A percentile compares a stretch with the other conserved stretches of the same genome.
These are phyloP conservation scores for Haplosporangium gracile DNA, from an alignment of 192 early-diverging fungal species.

Conservation along the genomic window DNA sequence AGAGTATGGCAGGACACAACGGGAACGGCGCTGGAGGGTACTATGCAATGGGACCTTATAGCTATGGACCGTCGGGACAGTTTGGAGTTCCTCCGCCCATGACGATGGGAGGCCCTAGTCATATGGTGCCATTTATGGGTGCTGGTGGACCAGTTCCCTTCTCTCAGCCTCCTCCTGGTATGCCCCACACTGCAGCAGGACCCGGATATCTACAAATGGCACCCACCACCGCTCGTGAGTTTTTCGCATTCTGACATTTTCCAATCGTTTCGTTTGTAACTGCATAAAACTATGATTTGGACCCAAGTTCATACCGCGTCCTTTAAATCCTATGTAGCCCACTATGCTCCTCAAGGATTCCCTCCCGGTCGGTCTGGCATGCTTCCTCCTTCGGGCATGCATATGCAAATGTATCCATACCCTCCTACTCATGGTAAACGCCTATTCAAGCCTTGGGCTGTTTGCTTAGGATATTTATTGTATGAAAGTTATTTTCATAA, in stretches of 20 bases:
- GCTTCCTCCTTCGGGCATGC: conserved; percentile 63
- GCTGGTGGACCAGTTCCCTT: conserved; percentile 36
- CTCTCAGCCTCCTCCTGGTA: conserved; percentile 42
- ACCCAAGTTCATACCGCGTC: neutral
- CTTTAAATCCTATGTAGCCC: conserved; percentile 41
- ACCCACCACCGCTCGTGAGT: conserved; percentile 62
- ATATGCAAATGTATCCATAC: conserved; percentile 65
- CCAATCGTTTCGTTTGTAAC: neutral
- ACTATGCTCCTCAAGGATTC: conserved; percentile 64
- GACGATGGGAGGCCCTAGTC: conserved; percentile 59
- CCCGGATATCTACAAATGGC: conserved; percentile 68
- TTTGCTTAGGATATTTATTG: neutral
- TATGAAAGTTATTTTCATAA: neutral
- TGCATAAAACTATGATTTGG: too few species aligned
- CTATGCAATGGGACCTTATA: conserved; percentile 50
- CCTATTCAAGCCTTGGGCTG: too few species aligned
- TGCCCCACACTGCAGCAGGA: conserved; percentile 58
- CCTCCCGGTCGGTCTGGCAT: conserved; percentile 64
- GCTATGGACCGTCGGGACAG: conserved; percentile 48
- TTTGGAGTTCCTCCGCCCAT: conserved; percentile 63
- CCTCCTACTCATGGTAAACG: conserved; percentile 61
- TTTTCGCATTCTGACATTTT: neutral
- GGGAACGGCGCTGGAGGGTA: conserved; percentile 58
- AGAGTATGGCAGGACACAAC: conserved; percentile 53
- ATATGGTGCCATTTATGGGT: conserved; percentile 43